Conservation (phyloP, 1,139 yeast genomes). For the Lodderomyces jiufengensis region DNA sequence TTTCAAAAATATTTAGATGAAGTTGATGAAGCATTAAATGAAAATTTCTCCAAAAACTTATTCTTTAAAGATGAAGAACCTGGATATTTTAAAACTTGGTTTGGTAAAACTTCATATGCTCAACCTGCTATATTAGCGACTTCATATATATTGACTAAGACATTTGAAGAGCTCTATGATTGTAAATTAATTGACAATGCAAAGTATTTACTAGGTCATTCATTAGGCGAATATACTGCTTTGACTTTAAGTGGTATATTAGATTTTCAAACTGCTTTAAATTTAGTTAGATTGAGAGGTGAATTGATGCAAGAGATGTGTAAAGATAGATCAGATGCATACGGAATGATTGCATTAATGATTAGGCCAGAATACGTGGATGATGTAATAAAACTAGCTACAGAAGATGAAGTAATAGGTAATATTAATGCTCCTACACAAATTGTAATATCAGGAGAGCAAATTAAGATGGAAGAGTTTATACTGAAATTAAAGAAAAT, state of each 20-base stretch:
- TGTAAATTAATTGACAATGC: slow-evolving; percentile 21
- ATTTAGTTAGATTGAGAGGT: slow-evolving; percentile 51
- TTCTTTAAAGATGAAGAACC: slow-evolving; percentile 6
- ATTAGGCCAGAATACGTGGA: slow-evolving; percentile 21
- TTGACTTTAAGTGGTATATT: slow-evolving; percentile 40
- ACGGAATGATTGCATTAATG: slow-evolving; percentile 40
- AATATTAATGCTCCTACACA: slow-evolving; percentile 43
- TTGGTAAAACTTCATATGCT: slow-evolving; percentile 45
- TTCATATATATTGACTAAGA: slow-evolving; percentile 34
- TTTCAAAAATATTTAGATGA: slow-evolving; percentile 29
- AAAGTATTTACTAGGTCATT: slow-evolving; percentile 49
- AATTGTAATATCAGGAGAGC: slow-evolving; percentile 43
- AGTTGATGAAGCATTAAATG: slow-evolving; percentile 62
- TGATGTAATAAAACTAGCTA: slow-evolving; percentile 19
- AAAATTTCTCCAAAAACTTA: slow-evolving; percentile 35
- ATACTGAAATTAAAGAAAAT: slow-evolving; percentile 3
- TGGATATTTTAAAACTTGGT: neutral
- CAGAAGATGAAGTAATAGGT: slow-evolving; percentile 27
- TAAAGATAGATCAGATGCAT: slow-evolving; percentile 13
- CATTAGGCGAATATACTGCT: slow-evolving; percentile 58
- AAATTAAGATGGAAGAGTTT: slow-evolving; percentile 18
- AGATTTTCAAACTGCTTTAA: slow-evolving; percentile 39
- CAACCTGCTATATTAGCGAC: slow-evolving; percentile 60
- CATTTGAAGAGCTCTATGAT: slow-evolving; percentile 24
- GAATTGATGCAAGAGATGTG: slow-evolving; percentile 41